Percentiles rank a stretch among this genome's conserved stretches.
These are phyloP conservation scores for Lentinula novae-zelandiae DNA, from an alignment of 1,284 basidiomycete genomes.

Conservation along the genomic window DNA sequence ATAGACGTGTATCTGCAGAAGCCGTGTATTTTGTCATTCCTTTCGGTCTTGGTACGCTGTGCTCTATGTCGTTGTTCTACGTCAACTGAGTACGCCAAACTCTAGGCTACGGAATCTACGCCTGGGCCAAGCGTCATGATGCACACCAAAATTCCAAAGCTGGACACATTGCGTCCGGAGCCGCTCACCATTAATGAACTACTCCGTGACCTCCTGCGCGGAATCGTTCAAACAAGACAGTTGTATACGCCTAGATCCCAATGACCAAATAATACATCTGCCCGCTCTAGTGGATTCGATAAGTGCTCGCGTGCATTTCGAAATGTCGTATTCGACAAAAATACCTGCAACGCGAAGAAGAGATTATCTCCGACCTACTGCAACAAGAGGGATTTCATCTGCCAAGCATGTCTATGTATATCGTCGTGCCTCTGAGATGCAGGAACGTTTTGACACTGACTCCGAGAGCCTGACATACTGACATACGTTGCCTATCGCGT, in stretches of 20 bases:
- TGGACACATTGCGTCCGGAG: constrained; percentile 59
- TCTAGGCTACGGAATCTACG: constrained; percentile 77
- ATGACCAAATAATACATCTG: background rate
- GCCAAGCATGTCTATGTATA: too few relatives aligned
- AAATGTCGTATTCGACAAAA: background rate
- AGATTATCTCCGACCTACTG: too few relatives aligned
- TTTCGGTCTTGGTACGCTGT: constrained; percentile 67
- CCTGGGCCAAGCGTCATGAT: constrained; percentile 78
- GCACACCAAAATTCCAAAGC: constrained; percentile 77
- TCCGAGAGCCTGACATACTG: too few relatives aligned
- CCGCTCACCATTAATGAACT: constrained; percentile 23
- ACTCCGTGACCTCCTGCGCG: background rate
- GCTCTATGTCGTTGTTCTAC: too few relatives aligned
- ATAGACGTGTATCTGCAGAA: constrained; percentile 72
- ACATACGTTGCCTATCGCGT: too few relatives aligned
- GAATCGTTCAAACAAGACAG: background rate
- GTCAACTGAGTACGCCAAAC: background rate
- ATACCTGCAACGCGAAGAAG: too few relatives aligned
- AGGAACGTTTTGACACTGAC: too few relatives aligned
- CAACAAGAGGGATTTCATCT: too few relatives aligned
- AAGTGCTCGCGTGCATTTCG: background rate
- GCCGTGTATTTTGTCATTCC: constrained; percentile 81
- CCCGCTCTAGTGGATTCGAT: background rate
- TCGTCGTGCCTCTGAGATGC: too few relatives aligned
- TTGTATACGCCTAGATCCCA: background rate